Percentiles rank a stretch among this genome's conserved stretches.
Conservation (phyloP, 305 asterid genomes). For the Fraxinus sp. region DNA sequence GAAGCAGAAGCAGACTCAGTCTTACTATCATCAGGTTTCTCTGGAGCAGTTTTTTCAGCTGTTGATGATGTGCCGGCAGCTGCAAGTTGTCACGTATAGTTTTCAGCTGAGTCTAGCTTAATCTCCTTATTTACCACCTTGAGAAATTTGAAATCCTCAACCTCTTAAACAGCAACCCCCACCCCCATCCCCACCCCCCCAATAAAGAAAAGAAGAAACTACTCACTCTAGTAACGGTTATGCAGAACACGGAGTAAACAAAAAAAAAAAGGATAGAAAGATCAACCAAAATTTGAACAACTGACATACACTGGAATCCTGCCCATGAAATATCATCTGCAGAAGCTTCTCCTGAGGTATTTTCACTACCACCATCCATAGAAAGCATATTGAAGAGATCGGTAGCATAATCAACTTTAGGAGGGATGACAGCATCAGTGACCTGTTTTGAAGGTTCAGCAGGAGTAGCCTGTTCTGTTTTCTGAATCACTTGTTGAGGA, state of each 20-base stretch:
- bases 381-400: constrained; percentile 96
- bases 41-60: constrained; percentile 39
- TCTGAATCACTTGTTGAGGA: constrained; percentile 53
- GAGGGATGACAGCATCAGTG: constrained; percentile 47
- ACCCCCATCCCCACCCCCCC: neutral
- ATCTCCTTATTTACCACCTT: neutral
- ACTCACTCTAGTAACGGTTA: neutral
- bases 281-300: constrained; percentile 8
- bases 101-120: constrained; percentile 29
- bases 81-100: constrained; percentile 37
- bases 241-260: neutral
- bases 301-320: constrained; percentile 85
- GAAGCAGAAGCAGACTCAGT: constrained; percentile 47
- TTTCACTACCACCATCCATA: constrained; percentile 62
- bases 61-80: constrained; percentile 70
- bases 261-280: neutral
- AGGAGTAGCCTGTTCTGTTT: constrained; percentile 45
- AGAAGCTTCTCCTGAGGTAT: constrained; percentile 49
- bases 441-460: constrained; percentile 49
- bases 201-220: neutral
- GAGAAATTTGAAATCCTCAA: constrained; percentile 6
- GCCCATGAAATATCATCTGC: constrained; percentile 86
- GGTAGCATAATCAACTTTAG: constrained; percentile 84
- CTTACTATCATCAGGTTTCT: constrained; percentile 46
- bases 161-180: neutral